Base-by-base conservation (phyloP, 371 early-diverging fungal genomes). In the Mortierella polycephala region DNA sequence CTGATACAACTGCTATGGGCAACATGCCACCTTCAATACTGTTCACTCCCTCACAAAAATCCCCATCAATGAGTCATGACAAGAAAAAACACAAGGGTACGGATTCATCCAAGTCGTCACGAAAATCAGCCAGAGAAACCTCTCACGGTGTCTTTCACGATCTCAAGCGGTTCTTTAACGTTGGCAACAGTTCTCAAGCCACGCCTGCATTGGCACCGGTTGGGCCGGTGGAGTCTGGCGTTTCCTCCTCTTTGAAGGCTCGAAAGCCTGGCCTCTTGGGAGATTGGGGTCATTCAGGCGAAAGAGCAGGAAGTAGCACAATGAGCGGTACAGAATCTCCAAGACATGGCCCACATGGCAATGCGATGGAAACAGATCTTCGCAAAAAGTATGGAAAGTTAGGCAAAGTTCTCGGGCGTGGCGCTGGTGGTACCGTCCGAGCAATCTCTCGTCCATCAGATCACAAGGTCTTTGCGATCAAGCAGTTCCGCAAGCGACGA, bases 401-500 rank as follows among this genome's bases (percentile, higher is more conserved):
- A 75, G 87, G 85, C 57, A 89, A 88, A 62, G 86, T 87, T 57
- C 86, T 93, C 54, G 93, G 93, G 50, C 84, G 86, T 62, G 93
- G 92, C 55, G 90, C 91, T 9, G 93, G 92, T 51, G 93, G 93
- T 12, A 88, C 91, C 0, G 93, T 93, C 21, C 85, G 91, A 7
- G 77, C 92, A 42, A 81, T 88, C 21, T 76, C 81, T 52, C 82
- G 87, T 63, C 79, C 84, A 30, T 69, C 84, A 2, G 89, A 87
- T 63, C 81, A 85, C 57, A 86, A 86, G 72, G 75, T 83, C 41
- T 90, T 89, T 74, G 94, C 94, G 2, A 92, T 91, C 71, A 93
- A 96, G 69, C 93, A 95, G 81, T 96, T 96, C 81, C 86, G 94
- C 52, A 87, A 88, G 72, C 83, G 90, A 49, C 70, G 84, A 21